These are phyloP conservation scores for Penicillium nucicola DNA, from an alignment of 495 filamentous ascomycete species.

Conservation along the genomic window DNA sequence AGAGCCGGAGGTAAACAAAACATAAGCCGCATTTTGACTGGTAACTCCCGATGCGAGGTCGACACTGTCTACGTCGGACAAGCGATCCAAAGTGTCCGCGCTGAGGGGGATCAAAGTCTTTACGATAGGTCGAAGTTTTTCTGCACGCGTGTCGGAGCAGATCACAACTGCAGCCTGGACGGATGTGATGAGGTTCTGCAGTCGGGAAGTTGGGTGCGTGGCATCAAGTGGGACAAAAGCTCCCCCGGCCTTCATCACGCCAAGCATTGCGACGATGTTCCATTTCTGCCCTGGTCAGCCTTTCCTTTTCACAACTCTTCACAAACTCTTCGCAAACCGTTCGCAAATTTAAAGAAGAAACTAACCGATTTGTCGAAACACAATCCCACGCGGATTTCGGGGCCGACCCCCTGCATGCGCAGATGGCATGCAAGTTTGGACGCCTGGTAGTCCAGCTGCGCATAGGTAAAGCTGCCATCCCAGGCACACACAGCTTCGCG, in stretches of 20 bases:
- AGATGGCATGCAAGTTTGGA: slow-evolving; percentile 45
- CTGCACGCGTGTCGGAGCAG: slow-evolving; percentile 44
- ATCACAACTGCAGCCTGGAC: slow-evolving; percentile 46
- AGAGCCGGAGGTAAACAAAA: slow-evolving; percentile 50
- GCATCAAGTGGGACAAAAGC: slow-evolving; percentile 59
- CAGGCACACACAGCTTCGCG: slow-evolving; percentile 50
- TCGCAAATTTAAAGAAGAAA: background rate
- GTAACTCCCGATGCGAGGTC: slow-evolving; percentile 29
- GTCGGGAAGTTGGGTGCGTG: slow-evolving; percentile 49
- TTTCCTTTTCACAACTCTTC: background rate
- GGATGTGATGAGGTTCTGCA: slow-evolving; percentile 40
- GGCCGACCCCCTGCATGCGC: slow-evolving; percentile 44
- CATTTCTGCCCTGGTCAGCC: slow-evolving; percentile 36
- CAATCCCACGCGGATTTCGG: slow-evolving; percentile 48
- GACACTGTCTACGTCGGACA: slow-evolving; percentile 16
- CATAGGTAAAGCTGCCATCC: slow-evolving; percentile 60
- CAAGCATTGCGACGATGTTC: slow-evolving; percentile 54
- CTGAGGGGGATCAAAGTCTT: slow-evolving; percentile 38
- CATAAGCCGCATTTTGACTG: slow-evolving; percentile 38
- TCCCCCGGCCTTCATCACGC: slow-evolving; percentile 58
- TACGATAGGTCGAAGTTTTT: slow-evolving; percentile 23
- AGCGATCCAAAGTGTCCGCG: slow-evolving; percentile 23
- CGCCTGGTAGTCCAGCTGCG: slow-evolving; percentile 48
- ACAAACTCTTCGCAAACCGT: too few relatives aligned
- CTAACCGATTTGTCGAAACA: slow-evolving; percentile 58